Evolutionary conservation across 208 protist species (phyloP).

Genomic region (Phytomonas sp.): DNA sequence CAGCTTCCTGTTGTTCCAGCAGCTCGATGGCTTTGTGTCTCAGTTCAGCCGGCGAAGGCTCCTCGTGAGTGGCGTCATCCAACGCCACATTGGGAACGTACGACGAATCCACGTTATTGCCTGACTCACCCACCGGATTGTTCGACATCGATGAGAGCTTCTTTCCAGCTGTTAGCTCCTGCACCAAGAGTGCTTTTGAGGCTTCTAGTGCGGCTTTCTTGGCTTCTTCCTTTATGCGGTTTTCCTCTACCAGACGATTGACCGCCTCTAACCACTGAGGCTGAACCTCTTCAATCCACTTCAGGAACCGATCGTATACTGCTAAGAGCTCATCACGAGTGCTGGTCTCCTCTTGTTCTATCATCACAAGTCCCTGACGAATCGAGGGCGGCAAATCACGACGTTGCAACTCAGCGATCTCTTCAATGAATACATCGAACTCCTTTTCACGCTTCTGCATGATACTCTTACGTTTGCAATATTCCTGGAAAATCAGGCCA

Average conservation of each 20-base stretch:
- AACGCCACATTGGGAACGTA: background rate
- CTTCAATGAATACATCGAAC: constrained; percentile 12
- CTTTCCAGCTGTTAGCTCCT: constrained; percentile 33
- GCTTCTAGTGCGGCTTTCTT: constrained; percentile 40
- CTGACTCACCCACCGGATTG: background rate
- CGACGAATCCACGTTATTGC: background rate
- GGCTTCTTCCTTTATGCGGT: constrained; percentile 20
- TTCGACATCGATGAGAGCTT: constrained; percentile 2
- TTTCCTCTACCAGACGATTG: constrained; percentile 21
- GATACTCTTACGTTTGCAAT: constrained; percentile 57
- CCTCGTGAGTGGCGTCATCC: constrained; percentile 15
- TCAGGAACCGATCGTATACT: constrained; percentile 41
- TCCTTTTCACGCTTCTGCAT: constrained; percentile 27
- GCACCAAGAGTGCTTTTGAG: constrained; percentile 44
- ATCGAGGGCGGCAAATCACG: constrained; percentile 37
- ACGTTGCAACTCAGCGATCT: constrained; percentile 20
- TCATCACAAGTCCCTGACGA: constrained; percentile 16
- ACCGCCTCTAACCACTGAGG: constrained; percentile 57
- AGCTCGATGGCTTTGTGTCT: constrained; percentile 62
- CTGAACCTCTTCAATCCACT: constrained; percentile 42
- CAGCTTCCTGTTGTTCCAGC: constrained; percentile 58
- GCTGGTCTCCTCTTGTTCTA: constrained; percentile 21
- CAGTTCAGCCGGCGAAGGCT: constrained; percentile 18
- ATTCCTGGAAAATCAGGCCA: constrained; percentile 66
- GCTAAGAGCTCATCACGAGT: constrained; percentile 21